Conservation (phyloP, 2,329 filamentous ascomycete species). For the Xylariaceae sp. region DNA sequence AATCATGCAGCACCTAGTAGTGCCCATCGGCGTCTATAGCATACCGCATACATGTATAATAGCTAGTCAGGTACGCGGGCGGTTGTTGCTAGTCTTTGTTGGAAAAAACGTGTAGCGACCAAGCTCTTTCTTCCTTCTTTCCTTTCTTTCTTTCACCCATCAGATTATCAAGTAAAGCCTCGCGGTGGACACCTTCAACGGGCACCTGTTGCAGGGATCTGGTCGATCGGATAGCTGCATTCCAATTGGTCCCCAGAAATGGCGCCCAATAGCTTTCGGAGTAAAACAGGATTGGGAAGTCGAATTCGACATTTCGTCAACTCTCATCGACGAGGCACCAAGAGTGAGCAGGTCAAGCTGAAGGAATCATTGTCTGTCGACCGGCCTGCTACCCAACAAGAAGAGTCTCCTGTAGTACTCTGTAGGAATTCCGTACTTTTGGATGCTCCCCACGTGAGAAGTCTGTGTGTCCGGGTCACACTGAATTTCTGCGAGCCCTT, state of each 20-base stretch:
- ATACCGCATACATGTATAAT: too few relatives aligned
- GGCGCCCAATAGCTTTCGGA: constrained; percentile 14
- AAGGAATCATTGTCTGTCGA: constrained; percentile 9
- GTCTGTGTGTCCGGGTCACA: constrained; percentile 41
- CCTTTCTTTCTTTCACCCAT: too few relatives aligned
- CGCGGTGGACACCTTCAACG: too few relatives aligned
- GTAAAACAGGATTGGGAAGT: constrained; percentile 17
- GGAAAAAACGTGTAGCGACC: too few relatives aligned
- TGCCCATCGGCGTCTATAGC: too few relatives aligned
- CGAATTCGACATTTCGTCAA: constrained; percentile 26
- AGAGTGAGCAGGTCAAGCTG: constrained; percentile 12
- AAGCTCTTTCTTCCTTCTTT: too few relatives aligned
- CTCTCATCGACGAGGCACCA: constrained; percentile 18
- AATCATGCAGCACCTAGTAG: constrained; percentile 1
- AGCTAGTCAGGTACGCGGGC: too few relatives aligned
- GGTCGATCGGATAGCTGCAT: too few relatives aligned
- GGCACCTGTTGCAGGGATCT: too few relatives aligned
- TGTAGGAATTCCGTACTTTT: constrained; percentile 16
- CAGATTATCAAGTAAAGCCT: too few relatives aligned
- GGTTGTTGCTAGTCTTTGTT: too few relatives aligned
- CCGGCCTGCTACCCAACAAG: constrained; percentile 4
- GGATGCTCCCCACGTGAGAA: constrained; percentile 18
- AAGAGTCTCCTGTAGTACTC: neutral
- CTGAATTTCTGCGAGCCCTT: constrained; percentile 45
- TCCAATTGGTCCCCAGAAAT: constrained; percentile 2